phyloP scores from a whole-genome alignment of 495 filamentous ascomycete genomes.

The Aeminium ludgeri region DNA sequence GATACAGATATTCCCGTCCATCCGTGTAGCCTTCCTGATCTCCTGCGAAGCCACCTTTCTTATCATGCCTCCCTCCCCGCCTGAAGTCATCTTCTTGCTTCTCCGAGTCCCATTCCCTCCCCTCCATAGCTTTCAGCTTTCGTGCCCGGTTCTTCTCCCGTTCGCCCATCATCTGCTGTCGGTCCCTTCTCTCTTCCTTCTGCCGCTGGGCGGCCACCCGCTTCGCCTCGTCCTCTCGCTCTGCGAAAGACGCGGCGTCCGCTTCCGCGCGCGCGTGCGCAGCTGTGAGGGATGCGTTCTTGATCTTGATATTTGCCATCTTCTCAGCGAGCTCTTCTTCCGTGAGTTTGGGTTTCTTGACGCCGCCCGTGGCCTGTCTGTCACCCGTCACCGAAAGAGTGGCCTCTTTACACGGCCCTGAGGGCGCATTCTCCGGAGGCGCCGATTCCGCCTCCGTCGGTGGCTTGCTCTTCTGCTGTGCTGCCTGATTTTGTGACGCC shows the following conservation, averaged over 20 bases:
- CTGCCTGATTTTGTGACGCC: not conserved
- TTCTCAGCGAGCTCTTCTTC: slow-evolving; percentile 47
- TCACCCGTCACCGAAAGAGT: slow-evolving; percentile 47
- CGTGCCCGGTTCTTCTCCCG: slow-evolving; percentile 53
- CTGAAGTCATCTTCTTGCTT: slow-evolving; percentile 47
- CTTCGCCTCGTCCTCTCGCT: slow-evolving; percentile 41
- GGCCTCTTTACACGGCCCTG: slow-evolving; percentile 4
- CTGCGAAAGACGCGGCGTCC: slow-evolving; percentile 48
- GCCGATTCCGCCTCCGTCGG: not conserved
- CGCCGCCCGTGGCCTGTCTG: slow-evolving; percentile 48
- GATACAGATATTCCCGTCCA: slow-evolving; percentile 14
- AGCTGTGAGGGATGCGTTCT: slow-evolving; percentile 39
- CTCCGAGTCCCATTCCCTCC: slow-evolving; percentile 60
- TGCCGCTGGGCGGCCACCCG: slow-evolving; percentile 28
- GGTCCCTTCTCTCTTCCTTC: slow-evolving; percentile 38
- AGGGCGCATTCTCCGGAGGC: slow-evolving; percentile 11
- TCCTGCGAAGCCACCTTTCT: slow-evolving; percentile 7
- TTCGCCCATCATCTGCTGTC: slow-evolving; percentile 49
- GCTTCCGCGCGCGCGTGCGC: slow-evolving; percentile 51
- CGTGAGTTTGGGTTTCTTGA: slow-evolving; percentile 46
- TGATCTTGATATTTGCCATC: slow-evolving; percentile 41
- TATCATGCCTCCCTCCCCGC: slow-evolving; percentile 7
- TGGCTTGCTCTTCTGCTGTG: not conserved
- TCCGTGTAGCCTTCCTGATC: slow-evolving; percentile 12
- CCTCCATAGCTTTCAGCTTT: slow-evolving; percentile 48